A percentile compares a stretch with the other conserved stretches of the same genome.
Conservation (phyloP, 2,329 filamentous ascomycete genomes). For the Mariannaea sp. region DNA sequence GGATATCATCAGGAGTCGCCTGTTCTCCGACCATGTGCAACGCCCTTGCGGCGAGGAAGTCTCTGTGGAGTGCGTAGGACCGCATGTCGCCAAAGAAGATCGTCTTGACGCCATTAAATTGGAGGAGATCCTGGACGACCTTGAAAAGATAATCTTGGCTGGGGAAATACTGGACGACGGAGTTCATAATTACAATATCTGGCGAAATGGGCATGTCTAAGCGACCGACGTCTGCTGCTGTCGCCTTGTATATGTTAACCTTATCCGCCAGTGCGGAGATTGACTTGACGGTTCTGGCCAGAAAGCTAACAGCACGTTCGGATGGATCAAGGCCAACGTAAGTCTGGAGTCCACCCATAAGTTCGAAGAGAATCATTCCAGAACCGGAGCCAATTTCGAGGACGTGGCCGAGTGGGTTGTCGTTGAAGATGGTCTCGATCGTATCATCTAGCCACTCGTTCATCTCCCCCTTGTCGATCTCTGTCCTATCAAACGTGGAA, state of each 20-base stretch:
- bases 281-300: constrained; percentile 18
- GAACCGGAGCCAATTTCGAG: constrained; percentile 40
- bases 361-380: constrained; percentile 43
- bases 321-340: constrained; percentile 40
- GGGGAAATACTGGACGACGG: constrained; percentile 39
- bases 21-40: constrained; percentile 2
- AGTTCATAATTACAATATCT: constrained; percentile 35
- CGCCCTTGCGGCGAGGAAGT: constrained; percentile 24
- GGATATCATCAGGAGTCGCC: constrained; percentile 9
- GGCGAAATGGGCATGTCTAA: constrained; percentile 4
- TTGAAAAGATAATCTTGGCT: constrained; percentile 32
- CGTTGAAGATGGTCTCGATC: constrained; percentile 27
- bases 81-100: constrained; percentile 35
- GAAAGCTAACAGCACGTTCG: constrained; percentile 27
- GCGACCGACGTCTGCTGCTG: constrained; percentile 27
- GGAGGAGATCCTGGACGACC: constrained; percentile 23
- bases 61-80: constrained; percentile 22
- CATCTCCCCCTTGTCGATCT: constrained; percentile 39
- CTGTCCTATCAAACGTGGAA: constrained; percentile 39
- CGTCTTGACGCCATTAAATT: constrained; percentile 1
- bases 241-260: constrained; percentile 23
- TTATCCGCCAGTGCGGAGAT: constrained; percentile 20
- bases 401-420: constrained; percentile 18
- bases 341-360: constrained; percentile 27
- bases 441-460: constrained; percentile 42